A percentile compares a stretch with the other conserved stretches of the same genome.
These are phyloP conservation scores for Thymus quinquecostatus DNA, from an alignment of 257 asterid genomes.

Conservation along the genomic window DNA sequence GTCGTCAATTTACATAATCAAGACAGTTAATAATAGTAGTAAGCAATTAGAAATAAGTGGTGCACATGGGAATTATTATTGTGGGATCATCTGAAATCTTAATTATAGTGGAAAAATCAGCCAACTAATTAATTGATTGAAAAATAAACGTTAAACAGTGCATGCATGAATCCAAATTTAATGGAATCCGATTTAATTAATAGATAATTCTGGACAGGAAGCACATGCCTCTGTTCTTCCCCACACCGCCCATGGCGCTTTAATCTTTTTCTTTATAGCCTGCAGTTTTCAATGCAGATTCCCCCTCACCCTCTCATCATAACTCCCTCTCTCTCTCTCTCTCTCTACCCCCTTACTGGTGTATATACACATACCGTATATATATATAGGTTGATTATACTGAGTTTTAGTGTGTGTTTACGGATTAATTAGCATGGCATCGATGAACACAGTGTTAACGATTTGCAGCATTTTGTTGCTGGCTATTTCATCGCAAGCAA, in stretches of 20 bases:
- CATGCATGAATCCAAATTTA: background rate
- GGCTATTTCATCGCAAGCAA: background rate
- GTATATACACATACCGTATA: background rate
- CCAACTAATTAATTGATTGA: background rate
- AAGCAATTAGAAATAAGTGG: too few species aligned
- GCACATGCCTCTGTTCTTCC: conserved; percentile 38
- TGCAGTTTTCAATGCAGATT: conserved; percentile 37
- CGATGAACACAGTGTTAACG: background rate
- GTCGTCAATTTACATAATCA: too few species aligned
- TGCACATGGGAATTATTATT: too few species aligned
- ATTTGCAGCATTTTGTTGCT: conserved; percentile 33
- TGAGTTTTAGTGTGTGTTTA: background rate
- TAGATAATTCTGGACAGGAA: background rate
- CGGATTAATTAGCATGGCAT: background rate
- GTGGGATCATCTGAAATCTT: background rate
- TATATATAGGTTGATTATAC: background rate
- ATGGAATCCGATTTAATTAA: background rate
- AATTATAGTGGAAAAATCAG: background rate
- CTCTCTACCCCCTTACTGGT: background rate
- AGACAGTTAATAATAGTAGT: too few species aligned
- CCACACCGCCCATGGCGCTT: conserved; percentile 34
- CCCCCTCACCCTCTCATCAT: conserved; percentile 31
- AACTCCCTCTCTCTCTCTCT: conserved; percentile 3
- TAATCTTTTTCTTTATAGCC: background rate
- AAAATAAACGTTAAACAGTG: background rate